These are phyloP conservation scores for Phytophthora cryptogea DNA, from an alignment of 352 stramenopile genomes.

Conservation along the genomic window DNA sequence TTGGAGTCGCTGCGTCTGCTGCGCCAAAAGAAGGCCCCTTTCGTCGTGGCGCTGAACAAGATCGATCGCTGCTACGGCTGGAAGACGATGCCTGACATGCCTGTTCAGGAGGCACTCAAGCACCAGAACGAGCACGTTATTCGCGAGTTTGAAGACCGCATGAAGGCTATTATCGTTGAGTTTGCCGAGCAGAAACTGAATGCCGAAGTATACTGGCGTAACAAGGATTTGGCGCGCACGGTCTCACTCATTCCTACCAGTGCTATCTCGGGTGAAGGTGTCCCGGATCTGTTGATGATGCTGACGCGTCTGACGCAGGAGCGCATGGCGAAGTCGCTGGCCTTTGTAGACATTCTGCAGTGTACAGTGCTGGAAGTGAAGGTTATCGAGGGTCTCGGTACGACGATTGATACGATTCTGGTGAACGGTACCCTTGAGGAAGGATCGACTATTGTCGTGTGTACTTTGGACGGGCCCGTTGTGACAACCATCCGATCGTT, in stretches of 20 bases:
- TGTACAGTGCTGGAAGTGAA: conserved; percentile 99
- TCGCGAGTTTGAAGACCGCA: conserved; percentile 95
- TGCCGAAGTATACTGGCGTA: conserved; percentile 99
- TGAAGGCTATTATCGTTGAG: conserved; percentile 94
- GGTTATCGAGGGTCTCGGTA: conserved; percentile 98
- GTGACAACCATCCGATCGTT: conserved; percentile 97
- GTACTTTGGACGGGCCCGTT: conserved; percentile 97
- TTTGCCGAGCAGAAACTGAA: conserved; percentile 98
- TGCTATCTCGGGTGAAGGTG: conserved; percentile 98
- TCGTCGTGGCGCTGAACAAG: conserved; percentile 99
- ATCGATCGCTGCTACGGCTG: conserved; percentile 99
- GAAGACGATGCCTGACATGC: conserved; percentile 95
- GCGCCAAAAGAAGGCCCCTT: conserved; percentile 94
- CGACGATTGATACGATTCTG: conserved; percentile 98
- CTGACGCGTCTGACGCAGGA: conserved; percentile 96
- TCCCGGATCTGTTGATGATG: conserved; percentile 98
- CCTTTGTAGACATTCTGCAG: conserved; percentile 93
- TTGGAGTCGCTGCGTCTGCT: conserved; percentile 99
- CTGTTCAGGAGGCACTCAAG: conserved; percentile 92
- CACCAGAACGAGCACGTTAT: conserved; percentile 93
- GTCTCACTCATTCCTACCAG: conserved; percentile 98
- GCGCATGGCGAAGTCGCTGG: conserved; percentile 91
- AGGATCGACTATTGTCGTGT: conserved; percentile 97
- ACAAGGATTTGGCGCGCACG: conserved; percentile 95
- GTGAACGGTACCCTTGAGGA: conserved; percentile 97